Evolutionary conservation across 768 basidiomycete species (phyloP).

Genomic region (Leccinum olivaceopallidum): DNA sequence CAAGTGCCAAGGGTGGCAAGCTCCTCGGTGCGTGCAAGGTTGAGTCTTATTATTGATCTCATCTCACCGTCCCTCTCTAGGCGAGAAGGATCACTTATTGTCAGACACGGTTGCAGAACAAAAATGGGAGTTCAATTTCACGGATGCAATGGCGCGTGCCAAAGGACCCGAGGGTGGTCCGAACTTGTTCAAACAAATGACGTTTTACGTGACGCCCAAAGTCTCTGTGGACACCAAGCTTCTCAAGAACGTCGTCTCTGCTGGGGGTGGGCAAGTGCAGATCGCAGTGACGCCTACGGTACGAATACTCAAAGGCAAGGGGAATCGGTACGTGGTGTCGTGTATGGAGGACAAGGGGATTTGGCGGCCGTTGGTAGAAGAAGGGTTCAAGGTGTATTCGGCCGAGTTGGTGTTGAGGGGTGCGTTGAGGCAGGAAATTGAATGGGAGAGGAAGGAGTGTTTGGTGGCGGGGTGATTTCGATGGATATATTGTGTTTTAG

Average conservation of each 20-base stretch:
- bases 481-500: background rate
- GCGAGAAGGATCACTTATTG: constrained; percentile 60
- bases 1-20: constrained; percentile 52
- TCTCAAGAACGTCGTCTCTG: constrained; percentile 66
- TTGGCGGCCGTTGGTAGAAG: constrained; percentile 61
- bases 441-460: constrained; percentile 51
- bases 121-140: constrained; percentile 66
- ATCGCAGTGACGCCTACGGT: constrained; percentile 49
- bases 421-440: constrained; percentile 64
- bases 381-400: constrained; percentile 59
- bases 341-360: constrained; percentile 60
- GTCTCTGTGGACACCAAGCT: constrained; percentile 59
- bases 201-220: constrained; percentile 74
- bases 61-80: constrained; percentile 38
- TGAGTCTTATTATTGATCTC: background rate
- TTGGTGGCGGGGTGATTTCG: constrained; percentile 15
- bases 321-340: constrained; percentile 62
- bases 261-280: constrained; percentile 73
- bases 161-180: constrained; percentile 42
- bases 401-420: constrained; percentile 67
- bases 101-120: constrained; percentile 61
- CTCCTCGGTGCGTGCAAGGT: constrained; percentile 58
- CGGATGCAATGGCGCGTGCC: constrained; percentile 60
- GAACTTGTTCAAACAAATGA: constrained; percentile 60
- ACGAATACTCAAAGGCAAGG: constrained; percentile 52